phyloP scores from a whole-genome alignment of 2,329 filamentous ascomycete species.

The Fusarium sp. region DNA sequence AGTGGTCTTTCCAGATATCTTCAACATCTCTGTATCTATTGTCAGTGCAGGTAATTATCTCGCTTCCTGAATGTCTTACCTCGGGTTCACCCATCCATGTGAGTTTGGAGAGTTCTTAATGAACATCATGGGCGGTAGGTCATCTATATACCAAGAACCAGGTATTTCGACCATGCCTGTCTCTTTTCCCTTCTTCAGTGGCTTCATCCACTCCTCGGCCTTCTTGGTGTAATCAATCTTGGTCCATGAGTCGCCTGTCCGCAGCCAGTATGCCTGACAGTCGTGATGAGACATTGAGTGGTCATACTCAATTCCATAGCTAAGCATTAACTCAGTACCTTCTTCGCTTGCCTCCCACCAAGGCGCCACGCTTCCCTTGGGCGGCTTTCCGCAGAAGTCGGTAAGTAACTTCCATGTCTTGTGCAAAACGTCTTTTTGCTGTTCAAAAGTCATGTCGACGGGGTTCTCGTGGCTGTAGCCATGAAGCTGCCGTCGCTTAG shows the following conservation, averaged over 20 bases:
- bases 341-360: conserved; percentile 80
- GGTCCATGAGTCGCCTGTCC: conserved; percentile 74
- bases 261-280: conserved; percentile 72
- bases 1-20: conserved; percentile 8
- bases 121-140: conserved; percentile 78
- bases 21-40: not conserved
- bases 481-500: conserved; percentile 58
- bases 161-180: conserved; percentile 76
- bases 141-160: conserved; percentile 70
- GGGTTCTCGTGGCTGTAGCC: conserved; percentile 83
- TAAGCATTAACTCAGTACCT: conserved; percentile 72
- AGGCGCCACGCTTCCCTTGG: conserved; percentile 77
- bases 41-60: not conserved
- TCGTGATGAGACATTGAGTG: conserved; percentile 74
- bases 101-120: conserved; percentile 45
- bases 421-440: conserved; percentile 81
- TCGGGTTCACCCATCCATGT: conserved; percentile 5
- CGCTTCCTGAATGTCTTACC: not conserved
- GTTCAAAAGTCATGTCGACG: conserved; percentile 76
- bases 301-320: conserved; percentile 77
- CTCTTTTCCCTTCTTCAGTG: conserved; percentile 66
- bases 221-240: conserved; percentile 71
- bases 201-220: conserved; percentile 56
- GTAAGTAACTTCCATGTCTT: conserved; percentile 79
- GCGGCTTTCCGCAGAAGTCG: conserved; percentile 74